Conservation (phyloP, 2,329 filamentous ascomycete genomes). For the Colletotrichum shisoi region DNA sequence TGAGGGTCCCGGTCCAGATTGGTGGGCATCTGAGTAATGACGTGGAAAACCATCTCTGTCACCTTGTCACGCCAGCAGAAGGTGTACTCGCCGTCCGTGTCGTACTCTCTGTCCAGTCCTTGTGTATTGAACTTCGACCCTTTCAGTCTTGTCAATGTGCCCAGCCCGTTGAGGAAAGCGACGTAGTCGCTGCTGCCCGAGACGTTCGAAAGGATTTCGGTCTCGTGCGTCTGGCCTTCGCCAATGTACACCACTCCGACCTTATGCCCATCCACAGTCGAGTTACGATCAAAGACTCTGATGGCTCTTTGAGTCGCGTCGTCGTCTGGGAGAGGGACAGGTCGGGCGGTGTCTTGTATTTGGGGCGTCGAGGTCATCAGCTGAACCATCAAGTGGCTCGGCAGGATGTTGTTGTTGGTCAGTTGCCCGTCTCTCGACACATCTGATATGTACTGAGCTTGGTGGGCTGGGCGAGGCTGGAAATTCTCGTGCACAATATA, state of each 20-base stretch:
- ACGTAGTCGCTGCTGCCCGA: constrained; percentile 88
- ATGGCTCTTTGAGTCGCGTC: constrained; percentile 78
- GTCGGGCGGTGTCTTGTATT: constrained; percentile 66
- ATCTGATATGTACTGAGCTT: constrained; percentile 59
- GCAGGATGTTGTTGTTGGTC: constrained; percentile 69
- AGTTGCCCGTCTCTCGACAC: constrained; percentile 60
- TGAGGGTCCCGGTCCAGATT: constrained; percentile 77
- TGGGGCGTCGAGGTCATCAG: constrained; percentile 71
- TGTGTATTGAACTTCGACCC: constrained; percentile 91
- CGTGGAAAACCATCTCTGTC: constrained; percentile 93
- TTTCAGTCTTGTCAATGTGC: constrained; percentile 80
- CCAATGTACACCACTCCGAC: constrained; percentile 94
- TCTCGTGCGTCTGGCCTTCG: constrained; percentile 81
- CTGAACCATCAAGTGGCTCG: constrained; percentile 76
- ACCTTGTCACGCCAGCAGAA: constrained; percentile 95
- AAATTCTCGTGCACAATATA: constrained; percentile 69
- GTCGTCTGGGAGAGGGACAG: constrained; percentile 76
- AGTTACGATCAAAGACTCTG: constrained; percentile 81
- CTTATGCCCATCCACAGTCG: constrained; percentile 93
- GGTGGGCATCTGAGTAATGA: constrained; percentile 97
- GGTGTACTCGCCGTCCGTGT: constrained; percentile 84
- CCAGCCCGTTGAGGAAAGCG: constrained; percentile 81
- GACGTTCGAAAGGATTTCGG: constrained; percentile 85
- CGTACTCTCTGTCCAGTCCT: constrained; percentile 79
- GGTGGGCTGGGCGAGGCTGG: constrained; percentile 64